Evolutionary conservation across 129 eudicot genomes (phyloP), one percentile per base, ranked within the genome.

Genomic region (Flaveria linearis): DNA sequence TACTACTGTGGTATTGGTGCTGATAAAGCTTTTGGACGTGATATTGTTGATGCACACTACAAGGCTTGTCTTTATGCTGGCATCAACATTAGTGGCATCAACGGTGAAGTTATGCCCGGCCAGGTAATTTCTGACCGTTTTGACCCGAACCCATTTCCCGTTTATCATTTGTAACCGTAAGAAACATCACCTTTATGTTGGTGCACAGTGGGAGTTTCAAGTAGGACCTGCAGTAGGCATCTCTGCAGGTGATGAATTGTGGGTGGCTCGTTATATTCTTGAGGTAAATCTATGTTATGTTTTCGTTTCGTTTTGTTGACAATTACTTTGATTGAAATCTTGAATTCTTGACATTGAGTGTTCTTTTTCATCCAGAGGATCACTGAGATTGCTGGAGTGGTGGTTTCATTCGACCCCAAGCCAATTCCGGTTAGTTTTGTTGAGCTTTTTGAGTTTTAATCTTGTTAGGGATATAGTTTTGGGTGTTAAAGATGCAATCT

Each of bases 51-150:
- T 80, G 84, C 94, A 5, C 96, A 86, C 41, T 86, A 89, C 74
- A 89, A 89, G 62, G 91, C 91, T 0, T 89, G 89, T 46, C 68
- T 89, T n/a, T 89, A 84, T 65, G 91, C 91, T 14, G 89, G 96
- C 25, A 78, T 84, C 18, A 89, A 82, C 86, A 86, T 86, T 0
- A 86, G 91, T n/a, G 96, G 96, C 12, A 89, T 84, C 67, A 84
- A 89, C 45, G 96, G 96, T 5, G 96, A 89, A 76, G 96, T 89
- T 11, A 89, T 89, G 93, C 90, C 90, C 0, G 93, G 93, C 2
- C 75, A 71, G 75, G 42, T 71, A 41, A 43, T 1, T 17, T 15
- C 3, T 0, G 7, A 1, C 2, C 10, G 0, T 45, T 43, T 68
- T 18, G 22, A 68, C 52, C 18, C 16, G 3, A 67, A 18, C 28